Conservation (phyloP, 129 eudicot genomes). For the Centrapalus pauciflorus region DNA sequence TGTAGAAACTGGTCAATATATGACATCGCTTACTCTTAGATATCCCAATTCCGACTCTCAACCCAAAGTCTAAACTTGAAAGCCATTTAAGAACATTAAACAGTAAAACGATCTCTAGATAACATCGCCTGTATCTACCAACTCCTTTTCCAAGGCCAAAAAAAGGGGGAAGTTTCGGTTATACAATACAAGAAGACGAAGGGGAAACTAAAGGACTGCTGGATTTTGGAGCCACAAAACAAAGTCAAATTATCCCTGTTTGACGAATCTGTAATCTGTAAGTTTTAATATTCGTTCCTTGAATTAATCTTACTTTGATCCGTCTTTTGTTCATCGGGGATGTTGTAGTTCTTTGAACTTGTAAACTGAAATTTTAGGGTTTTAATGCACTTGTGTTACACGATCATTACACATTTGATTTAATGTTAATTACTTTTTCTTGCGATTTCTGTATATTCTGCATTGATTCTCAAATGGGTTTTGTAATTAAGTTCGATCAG, state of each 20-base stretch:
- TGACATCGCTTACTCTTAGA: slow-evolving; percentile 11
- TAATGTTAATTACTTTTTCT: not conserved
- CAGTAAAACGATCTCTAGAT: slow-evolving; percentile 25
- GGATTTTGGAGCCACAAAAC: slow-evolving; percentile 7
- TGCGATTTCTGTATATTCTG: not conserved
- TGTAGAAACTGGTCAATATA: slow-evolving; percentile 10
- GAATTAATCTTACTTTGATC: slow-evolving; percentile 7
- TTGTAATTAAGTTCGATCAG: not conserved
- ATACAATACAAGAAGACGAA: not conserved
- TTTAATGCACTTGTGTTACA: not conserved
- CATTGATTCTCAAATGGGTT: not conserved
- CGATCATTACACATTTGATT: not conserved
- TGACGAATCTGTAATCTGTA: slow-evolving; percentile 22
- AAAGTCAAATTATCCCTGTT: slow-evolving; percentile 24
- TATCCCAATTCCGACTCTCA: slow-evolving; percentile 24
- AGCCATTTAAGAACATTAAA: not conserved
- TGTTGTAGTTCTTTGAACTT: not conserved
- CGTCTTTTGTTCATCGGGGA: slow-evolving; percentile 10
- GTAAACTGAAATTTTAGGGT: not conserved
- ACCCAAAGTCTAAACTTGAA: slow-evolving; percentile 21
- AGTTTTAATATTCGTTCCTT: slow-evolving; percentile 1
- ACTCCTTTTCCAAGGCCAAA: slow-evolving; percentile 12
- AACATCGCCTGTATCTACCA: slow-evolving; percentile 35
- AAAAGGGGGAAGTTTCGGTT: slow-evolving; percentile 10
- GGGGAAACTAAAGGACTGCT: too few relatives aligned